phyloP scores from a whole-genome alignment of 2,329 filamentous ascomycete species.

The Cercospora citrullina region DNA sequence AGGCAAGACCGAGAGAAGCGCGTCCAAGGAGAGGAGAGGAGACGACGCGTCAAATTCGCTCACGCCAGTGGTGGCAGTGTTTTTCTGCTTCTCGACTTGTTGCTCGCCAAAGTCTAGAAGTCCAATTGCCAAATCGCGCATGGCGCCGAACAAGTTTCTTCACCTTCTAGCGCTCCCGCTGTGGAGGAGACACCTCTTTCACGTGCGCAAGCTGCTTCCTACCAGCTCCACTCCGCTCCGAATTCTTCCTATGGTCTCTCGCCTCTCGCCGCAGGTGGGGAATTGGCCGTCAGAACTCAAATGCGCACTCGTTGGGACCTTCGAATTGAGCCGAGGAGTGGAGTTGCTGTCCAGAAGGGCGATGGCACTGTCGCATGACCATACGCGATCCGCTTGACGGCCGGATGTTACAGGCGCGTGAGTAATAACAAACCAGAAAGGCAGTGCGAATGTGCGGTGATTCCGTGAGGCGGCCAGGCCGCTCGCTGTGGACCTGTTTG shows the following conservation, averaged over 20 bases:
- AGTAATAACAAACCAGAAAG: not conserved
- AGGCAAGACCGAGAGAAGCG: not conserved
- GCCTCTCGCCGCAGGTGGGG: not conserved
- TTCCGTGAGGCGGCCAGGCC: not conserved
- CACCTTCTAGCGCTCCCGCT: slow-evolving; percentile 8
- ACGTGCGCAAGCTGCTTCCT: not conserved
- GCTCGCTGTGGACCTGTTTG: not conserved
- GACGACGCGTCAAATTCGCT: not conserved
- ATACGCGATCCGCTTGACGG: not conserved
- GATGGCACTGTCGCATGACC: not conserved
- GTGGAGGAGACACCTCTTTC: not conserved
- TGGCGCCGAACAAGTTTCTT: slow-evolving; percentile 4
- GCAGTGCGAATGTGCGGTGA: not conserved
- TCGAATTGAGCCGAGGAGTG: not conserved
- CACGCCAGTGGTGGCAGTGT: not conserved
- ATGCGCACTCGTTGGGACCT: not conserved
- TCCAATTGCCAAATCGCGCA: slow-evolving; percentile 5
- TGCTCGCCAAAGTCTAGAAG: not conserved
- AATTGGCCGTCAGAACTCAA: not conserved
- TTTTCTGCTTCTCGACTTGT: not conserved
- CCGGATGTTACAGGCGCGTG: not conserved
- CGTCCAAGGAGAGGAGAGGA: not conserved
- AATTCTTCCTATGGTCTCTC: slow-evolving; percentile 5
- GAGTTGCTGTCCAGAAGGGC: not conserved
- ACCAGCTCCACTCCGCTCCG: slow-evolving; percentile 5